Evolutionary conservation across 257 asterid genomes (phyloP).

Genomic region (Eucommia ulmoides): DNA sequence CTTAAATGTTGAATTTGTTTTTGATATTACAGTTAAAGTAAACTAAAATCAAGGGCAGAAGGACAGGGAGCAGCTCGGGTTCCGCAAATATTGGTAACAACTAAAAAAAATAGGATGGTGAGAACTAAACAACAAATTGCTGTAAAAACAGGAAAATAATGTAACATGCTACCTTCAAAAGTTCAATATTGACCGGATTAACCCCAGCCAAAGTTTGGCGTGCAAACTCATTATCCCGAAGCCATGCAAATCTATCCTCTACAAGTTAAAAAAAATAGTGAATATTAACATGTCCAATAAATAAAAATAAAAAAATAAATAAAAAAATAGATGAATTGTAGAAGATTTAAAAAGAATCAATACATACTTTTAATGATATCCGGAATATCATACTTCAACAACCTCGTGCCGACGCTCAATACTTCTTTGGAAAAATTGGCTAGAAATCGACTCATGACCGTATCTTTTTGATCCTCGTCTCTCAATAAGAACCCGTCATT

Average conservation of each 20-base stretch:
- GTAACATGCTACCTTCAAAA: slow-evolving; percentile 41
- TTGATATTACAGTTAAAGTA: too few species aligned
- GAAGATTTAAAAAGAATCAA: too few species aligned
- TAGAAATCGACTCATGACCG: slow-evolving; percentile 13
- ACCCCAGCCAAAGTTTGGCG: slow-evolving; percentile 83
- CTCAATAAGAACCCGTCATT: slow-evolving; percentile 40
- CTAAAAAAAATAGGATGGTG: neutral
- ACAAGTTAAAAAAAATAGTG: slow-evolving; percentile 4
- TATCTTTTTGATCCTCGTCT: slow-evolving; percentile 22
- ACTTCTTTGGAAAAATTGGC: slow-evolving; percentile 25
- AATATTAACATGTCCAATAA: too few species aligned
- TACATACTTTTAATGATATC: slow-evolving; percentile 57
- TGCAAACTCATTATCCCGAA: slow-evolving; percentile 78
- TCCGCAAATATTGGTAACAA: neutral
- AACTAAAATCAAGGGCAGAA: too few species aligned
- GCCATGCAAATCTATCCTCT: slow-evolving; percentile 89
- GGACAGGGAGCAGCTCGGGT: neutral
- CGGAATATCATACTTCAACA: slow-evolving; percentile 74
- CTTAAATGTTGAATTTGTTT: too few species aligned
- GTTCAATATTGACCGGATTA: slow-evolving; percentile 68
- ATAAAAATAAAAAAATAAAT: too few species aligned
- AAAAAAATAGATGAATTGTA: neutral
- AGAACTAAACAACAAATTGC: too few species aligned
- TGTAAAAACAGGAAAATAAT: neutral
- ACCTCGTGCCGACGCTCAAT: slow-evolving; percentile 46